Conservation (phyloP, 2,329 filamentous ascomycete genomes). For the Neofusicoccum sp. region DNA sequence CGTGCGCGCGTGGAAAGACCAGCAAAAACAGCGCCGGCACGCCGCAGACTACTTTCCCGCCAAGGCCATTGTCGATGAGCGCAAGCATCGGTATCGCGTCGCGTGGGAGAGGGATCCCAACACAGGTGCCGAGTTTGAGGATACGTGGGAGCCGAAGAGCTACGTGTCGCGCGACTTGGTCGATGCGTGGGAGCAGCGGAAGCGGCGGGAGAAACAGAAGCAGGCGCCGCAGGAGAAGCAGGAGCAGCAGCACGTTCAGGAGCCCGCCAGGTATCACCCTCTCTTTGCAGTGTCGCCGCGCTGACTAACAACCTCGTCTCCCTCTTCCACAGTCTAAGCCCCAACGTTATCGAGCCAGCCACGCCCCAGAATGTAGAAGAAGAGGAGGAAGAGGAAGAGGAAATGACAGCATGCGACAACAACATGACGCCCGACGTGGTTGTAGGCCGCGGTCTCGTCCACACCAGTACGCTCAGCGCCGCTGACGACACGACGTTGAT, state of each 20-base stretch:
- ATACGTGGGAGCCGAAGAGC: neutral
- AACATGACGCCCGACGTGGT: no score
- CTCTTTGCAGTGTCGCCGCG: no score
- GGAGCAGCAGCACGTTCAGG: neutral
- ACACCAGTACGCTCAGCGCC: no score
- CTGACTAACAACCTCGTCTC: no score
- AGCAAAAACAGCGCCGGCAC: neutral
- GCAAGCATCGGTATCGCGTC: neutral
- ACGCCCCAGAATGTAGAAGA: no score
- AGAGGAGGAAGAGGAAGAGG: no score
- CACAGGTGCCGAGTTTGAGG: neutral
- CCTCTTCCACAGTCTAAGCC: no score
- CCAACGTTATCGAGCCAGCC: no score
- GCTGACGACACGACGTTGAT: no score
- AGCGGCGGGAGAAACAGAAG: neutral
- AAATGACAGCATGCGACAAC: no score
- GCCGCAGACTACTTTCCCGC: neutral
- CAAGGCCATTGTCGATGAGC: neutral
- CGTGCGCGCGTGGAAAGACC: conserved; percentile 31
- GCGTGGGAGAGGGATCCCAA: neutral
- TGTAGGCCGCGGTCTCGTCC: no score
- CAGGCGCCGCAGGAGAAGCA: neutral
- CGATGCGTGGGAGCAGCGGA: neutral
- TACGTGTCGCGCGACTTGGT: neutral
- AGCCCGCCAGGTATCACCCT: neutral